Base-by-base conservation (phyloP, 2,329 filamentous ascomycete genomes). In the Aureobasidium subglaciale region DNA sequence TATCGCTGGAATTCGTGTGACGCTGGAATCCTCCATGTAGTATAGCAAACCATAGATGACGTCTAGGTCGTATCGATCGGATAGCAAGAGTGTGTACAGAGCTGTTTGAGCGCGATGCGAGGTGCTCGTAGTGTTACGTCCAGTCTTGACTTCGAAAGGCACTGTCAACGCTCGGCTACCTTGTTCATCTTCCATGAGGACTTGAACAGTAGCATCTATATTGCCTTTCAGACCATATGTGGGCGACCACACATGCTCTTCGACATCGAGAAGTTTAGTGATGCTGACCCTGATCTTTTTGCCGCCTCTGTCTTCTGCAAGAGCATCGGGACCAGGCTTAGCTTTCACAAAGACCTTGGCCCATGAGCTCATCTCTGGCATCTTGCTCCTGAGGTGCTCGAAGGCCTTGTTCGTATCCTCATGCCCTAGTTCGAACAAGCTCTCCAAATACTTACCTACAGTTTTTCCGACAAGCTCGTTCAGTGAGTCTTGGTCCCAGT, bases 201-300 rank as follows among this genome's bases (percentile, higher is more conserved):
- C 87, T 72, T 99, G 89, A 1, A 99, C 88, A 0, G 93, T 97
- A 25, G 93, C 93, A 72, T 99, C 93, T 58, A 99, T 93, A 63
- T 97, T 99, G 27, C 93, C 93, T 70, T 99, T 99, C 15, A 99
- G 77, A 0, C 93, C 93, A 67, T 95, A 99, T 83, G 90, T 92
- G 0, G 93, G 93, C 6, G 92, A 97, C 93, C 93, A 99, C 25
- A 99, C 85, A 67, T 97, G 93, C 70, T 99, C 93, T 68, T 99
- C 93, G 9, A 99, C 88, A 67, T 97, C 93, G 13, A 99, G 84
- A 25, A 99, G 77, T 67, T 97, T 99, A 65, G 86, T 95, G 62
- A 99, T 85, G 62, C 88, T 90, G 80, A 97, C 85, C 56, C 80
- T 86, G 10, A 86, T 82, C 61, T 85, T 86, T 53, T 86, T 82